Base-by-base conservation (phyloP, 2,329 filamentous ascomycete genomes). In the Calonectria ilicicola region DNA sequence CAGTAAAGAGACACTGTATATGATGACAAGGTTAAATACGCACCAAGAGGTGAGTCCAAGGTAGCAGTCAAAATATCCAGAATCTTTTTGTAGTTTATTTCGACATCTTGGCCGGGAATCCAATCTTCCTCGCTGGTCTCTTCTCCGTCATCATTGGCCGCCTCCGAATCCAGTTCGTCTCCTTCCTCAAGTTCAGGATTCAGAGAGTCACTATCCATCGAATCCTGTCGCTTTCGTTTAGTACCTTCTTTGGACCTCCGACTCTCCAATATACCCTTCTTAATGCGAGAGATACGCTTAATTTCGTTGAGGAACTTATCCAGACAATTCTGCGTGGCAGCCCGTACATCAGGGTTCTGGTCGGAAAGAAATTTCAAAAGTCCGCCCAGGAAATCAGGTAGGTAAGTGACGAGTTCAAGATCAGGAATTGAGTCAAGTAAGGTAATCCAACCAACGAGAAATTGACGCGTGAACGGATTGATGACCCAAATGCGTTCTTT, bases 371-470 rank as follows among this genome's bases (percentile, higher is more conserved):
- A 99, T 80, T 94, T 96, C 78, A 99, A 91, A 49, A 99, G 86
- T 0, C 96, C 97, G 29, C 92, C 94, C 1, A 99, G 88, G 80
- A 99, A 99, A 63, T 96, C 95, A 1, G 97, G 97, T 27, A 99
- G 87, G 82, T 95, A 98, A 4, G 94, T 93, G 44, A 99, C 96
- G 23, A 99, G 91, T 83, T 99, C 97, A 49, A 99, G 88, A 81
- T 99, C 97, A 0, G 97, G 97, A 77, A 99, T 98, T 1, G 96
- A 98, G 83, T 99, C 97, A 23, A 99, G 89, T 19, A 99, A 85
- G 5, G 94, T 97, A 71, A 99, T 95, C 97, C 97, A 99, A 38
- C 95, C 95, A 2, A 99, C 97, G 17, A 99, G 89, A 79, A 99
- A 99, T 17, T 95, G 98, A 64, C 97, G 90, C 4, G 96, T 98